Evolutionary conservation across 352 stramenopile genomes (phyloP).

Genomic region (Globisporangium irregulare): DNA sequence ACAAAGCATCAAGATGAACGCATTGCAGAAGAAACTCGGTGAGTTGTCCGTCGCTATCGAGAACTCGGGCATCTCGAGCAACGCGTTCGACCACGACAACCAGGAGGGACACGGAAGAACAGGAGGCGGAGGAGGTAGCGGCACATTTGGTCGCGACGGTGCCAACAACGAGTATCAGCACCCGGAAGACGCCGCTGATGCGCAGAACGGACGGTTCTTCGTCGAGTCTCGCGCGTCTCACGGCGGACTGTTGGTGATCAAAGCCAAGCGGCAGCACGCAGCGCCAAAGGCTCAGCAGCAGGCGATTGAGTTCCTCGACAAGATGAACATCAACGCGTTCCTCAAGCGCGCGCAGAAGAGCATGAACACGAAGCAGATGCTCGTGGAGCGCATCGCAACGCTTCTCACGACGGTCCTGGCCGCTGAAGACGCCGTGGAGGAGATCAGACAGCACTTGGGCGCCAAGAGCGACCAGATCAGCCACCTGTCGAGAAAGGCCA

Average conservation of each 20-base stretch:
- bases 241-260: slow-evolving; percentile 87
- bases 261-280: slow-evolving; percentile 88
- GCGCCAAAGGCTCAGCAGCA: slow-evolving; percentile 46
- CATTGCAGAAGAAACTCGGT: slow-evolving; percentile 71
- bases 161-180: slow-evolving; percentile 26
- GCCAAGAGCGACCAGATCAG: slow-evolving; percentile 81
- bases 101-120: slow-evolving; percentile 22
- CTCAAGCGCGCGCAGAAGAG: slow-evolving; percentile 92
- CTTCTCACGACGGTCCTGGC: slow-evolving; percentile 69
- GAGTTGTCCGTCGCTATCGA: slow-evolving; percentile 57
- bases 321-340: slow-evolving; percentile 89
- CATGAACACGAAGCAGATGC: slow-evolving; percentile 90
- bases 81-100: slow-evolving; percentile 18
- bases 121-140: neutral
- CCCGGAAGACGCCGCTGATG: slow-evolving; percentile 57
- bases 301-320: slow-evolving; percentile 88
- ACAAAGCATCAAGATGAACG: slow-evolving; percentile 76
- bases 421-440: slow-evolving; percentile 67
- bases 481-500: slow-evolving; percentile 67
- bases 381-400: slow-evolving; percentile 88
- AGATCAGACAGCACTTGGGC: slow-evolving; percentile 46
- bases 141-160: slow-evolving; percentile 17
- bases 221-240: slow-evolving; percentile 80
- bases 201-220: slow-evolving; percentile 80
- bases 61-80: slow-evolving; percentile 34